Conservation (phyloP, 23 red algal species). For the Gracilariopsis chorda region DNA sequence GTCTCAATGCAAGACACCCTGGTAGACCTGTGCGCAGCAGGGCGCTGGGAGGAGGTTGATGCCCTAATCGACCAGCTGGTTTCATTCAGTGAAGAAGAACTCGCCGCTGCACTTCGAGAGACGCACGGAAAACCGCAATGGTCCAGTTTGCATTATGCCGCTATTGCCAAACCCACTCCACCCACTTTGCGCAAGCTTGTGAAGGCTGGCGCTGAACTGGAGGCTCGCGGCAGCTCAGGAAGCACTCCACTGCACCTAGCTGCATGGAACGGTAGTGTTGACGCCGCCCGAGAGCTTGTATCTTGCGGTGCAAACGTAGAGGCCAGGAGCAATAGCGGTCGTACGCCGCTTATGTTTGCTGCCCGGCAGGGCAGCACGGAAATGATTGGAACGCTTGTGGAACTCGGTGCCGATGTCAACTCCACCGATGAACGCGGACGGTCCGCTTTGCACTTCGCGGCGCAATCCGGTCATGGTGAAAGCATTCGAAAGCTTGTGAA, state of each 20-base stretch:
- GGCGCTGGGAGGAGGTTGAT: conserved; percentile 1
- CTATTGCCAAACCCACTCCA: background rate
- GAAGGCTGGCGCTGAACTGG: background rate
- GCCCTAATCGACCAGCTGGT: background rate
- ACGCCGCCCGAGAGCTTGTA: background rate
- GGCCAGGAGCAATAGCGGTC: background rate
- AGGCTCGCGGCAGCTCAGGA: conserved; percentile 6
- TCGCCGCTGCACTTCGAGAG: background rate
- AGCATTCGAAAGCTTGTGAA: background rate
- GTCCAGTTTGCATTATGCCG: conserved; percentile 11
- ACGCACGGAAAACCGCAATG: background rate
- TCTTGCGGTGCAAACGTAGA: conserved; percentile 5
- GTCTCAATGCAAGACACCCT: background rate
- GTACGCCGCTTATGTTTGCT: conserved; percentile 43
- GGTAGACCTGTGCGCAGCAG: conserved; percentile 7
- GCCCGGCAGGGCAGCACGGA: background rate
- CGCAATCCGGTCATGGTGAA: background rate
- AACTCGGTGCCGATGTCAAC: background rate
- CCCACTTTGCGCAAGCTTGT: background rate
- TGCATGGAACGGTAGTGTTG: background rate
- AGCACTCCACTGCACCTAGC: conserved; percentile 35
- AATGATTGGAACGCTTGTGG: conserved; percentile 13
- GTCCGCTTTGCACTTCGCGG: conserved; percentile 30
- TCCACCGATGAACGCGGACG: background rate
- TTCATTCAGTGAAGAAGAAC: background rate